Conservation (phyloP, 2,329 filamentous ascomycete genomes). For the Pseudogymnoascus sp. region DNA sequence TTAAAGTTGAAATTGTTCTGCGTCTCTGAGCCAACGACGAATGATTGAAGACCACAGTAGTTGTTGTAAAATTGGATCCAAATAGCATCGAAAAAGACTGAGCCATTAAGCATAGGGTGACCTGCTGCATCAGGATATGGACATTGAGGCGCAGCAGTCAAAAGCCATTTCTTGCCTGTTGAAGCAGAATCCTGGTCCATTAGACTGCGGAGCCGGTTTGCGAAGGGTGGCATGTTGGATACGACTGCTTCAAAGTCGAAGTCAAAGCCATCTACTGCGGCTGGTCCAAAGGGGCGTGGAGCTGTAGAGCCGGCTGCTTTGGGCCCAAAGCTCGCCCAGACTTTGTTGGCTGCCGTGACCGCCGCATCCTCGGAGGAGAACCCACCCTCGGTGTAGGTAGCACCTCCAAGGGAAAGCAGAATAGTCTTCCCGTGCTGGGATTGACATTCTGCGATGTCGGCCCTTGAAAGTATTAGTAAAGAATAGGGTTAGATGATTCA, state of each 20-base stretch:
- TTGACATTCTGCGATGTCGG: slow-evolving; percentile 54
- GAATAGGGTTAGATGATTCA: background rate
- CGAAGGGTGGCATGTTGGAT: slow-evolving; percentile 54
- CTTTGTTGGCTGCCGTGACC: slow-evolving; percentile 45
- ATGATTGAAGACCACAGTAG: slow-evolving; percentile 51
- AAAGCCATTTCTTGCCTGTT: slow-evolving; percentile 44
- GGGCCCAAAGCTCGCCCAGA: slow-evolving; percentile 68
- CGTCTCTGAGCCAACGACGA: slow-evolving; percentile 32
- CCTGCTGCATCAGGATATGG: slow-evolving; percentile 54
- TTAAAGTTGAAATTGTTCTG: slow-evolving; percentile 53
- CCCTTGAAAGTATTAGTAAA: slow-evolving; percentile 14
- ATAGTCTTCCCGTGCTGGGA: slow-evolving; percentile 56
- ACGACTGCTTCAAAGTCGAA: slow-evolving; percentile 61
- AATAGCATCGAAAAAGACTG: slow-evolving; percentile 37
- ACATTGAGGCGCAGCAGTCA: slow-evolving; percentile 62
- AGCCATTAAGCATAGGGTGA: slow-evolving; percentile 45
- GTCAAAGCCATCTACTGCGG: slow-evolving; percentile 66
- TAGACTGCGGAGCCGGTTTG: slow-evolving; percentile 43
- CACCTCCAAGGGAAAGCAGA: slow-evolving; percentile 62
- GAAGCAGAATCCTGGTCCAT: slow-evolving; percentile 39
- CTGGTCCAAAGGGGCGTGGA: slow-evolving; percentile 57
- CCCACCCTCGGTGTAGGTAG: slow-evolving; percentile 60
- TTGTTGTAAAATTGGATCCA: slow-evolving; percentile 39
- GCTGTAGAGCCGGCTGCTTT: slow-evolving; percentile 32
- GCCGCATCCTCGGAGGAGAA: slow-evolving; percentile 49